phyloP scores from a whole-genome alignment of 441 rosid genomes.

The Populus hybrid region DNA sequence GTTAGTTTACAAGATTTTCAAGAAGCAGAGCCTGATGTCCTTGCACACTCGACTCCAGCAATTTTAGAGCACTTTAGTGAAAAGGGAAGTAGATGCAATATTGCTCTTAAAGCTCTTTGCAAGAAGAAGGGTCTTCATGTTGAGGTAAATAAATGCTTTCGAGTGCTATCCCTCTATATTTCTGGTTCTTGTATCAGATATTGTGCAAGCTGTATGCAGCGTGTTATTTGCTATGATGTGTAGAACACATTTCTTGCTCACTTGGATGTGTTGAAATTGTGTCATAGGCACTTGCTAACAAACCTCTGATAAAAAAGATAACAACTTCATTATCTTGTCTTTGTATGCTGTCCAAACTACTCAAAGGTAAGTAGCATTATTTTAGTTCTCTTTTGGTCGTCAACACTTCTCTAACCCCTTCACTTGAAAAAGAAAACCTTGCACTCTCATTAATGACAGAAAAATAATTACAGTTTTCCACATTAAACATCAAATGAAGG shows the following conservation, averaged over 20 bases:
- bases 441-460: background rate
- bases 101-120: conserved; percentile 84
- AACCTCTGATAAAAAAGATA: background rate
- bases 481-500: background rate
- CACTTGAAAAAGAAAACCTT: background rate
- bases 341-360: background rate
- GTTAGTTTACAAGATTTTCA: conserved; percentile 76
- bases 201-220: background rate
- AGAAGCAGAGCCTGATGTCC: conserved; percentile 85
- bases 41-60: conserved; percentile 60
- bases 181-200: background rate
- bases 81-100: conserved; percentile 54
- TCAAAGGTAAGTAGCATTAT: background rate
- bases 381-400: background rate
- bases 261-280: background rate
- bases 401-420: background rate
- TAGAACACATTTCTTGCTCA: background rate
- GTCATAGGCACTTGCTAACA: background rate
- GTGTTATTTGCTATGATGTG: background rate
- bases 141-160: conserved; percentile 52
- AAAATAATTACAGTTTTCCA: background rate
- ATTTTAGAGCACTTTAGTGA: conserved; percentile 61
- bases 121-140: conserved; percentile 77
- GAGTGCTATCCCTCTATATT: background rate
- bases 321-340: background rate